Evolutionary conservation across 2,329 filamentous ascomycete species (phyloP).

Genomic region (Diplodia sapinea): DNA sequence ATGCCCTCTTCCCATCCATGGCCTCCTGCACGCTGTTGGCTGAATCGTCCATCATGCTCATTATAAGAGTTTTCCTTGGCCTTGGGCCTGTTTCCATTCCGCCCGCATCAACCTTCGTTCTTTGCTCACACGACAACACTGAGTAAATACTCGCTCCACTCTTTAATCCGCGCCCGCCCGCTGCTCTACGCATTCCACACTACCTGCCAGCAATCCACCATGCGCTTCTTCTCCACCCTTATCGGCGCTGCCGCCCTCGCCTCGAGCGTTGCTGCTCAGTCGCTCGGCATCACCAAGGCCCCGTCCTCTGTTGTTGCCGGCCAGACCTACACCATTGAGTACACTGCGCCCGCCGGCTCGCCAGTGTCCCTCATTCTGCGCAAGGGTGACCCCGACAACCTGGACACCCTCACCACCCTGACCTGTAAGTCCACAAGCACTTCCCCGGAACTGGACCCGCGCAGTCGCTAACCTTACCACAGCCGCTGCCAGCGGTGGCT

Average conservation of each 20-base stretch:
- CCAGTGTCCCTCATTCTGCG: slow-evolving; percentile 63
- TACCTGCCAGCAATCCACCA: slow-evolving; percentile 41
- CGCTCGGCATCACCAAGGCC: slow-evolving; percentile 55
- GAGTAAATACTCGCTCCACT: slow-evolving; percentile 22
- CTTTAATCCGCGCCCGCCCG: background rate
- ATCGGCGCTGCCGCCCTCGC: slow-evolving; percentile 50
- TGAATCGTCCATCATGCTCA: slow-evolving; percentile 23
- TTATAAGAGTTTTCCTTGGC: slow-evolving; percentile 28
- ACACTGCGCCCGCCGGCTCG: slow-evolving; percentile 53
- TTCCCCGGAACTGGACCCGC: background rate
- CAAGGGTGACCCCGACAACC: slow-evolving; percentile 57
- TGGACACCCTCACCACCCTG: slow-evolving; percentile 57
- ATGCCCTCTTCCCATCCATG: background rate
- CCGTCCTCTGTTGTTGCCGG: slow-evolving; percentile 57
- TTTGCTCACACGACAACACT: slow-evolving; percentile 12
- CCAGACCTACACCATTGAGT: slow-evolving; percentile 56
- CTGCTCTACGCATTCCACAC: slow-evolving; percentile 27
- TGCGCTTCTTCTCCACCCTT: slow-evolving; percentile 59
- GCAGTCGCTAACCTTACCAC: slow-evolving; percentile 28
- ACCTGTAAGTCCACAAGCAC: slow-evolving; percentile 50
- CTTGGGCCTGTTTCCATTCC: slow-evolving; percentile 13
- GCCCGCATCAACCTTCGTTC: slow-evolving; percentile 20
- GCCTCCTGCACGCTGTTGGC: background rate
- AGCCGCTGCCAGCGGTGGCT: slow-evolving; percentile 53
- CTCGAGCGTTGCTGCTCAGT: slow-evolving; percentile 53